phyloP scores from a whole-genome alignment of 345 rosid genomes.

The Populus euphratica region DNA sequence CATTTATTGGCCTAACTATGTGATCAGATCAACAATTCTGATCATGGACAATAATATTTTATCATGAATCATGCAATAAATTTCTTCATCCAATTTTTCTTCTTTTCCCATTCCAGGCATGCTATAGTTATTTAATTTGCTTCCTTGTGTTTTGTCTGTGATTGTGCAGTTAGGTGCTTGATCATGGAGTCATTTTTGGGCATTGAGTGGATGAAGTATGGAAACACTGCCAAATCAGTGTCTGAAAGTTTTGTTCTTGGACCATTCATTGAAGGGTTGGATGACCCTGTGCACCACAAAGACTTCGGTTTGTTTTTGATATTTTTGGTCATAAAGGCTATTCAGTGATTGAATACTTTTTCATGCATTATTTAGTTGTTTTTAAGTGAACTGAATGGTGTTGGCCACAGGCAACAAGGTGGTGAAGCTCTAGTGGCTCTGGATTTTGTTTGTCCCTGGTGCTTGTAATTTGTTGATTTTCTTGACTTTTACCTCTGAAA shows the following conservation, averaged over 20 bases:
- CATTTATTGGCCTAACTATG: constrained; percentile 15
- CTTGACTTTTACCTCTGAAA: too few relatives aligned
- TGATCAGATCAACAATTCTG: neutral
- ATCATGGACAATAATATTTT: neutral
- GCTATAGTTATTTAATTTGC: neutral
- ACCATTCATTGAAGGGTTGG: constrained; percentile 74
- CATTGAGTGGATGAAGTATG: constrained; percentile 62
- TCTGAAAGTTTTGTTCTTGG: constrained; percentile 76
- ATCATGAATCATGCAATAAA: too few relatives aligned
- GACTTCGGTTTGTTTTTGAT: constrained; percentile 70
- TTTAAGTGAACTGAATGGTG: too few relatives aligned
- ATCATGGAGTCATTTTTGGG: constrained; percentile 84
- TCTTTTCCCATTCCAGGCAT: neutral
- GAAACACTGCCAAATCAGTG: constrained; percentile 53
- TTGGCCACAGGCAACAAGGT: too few relatives aligned
- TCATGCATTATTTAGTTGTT: too few relatives aligned
- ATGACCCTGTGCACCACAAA: constrained; percentile 82
- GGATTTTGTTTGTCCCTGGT: too few relatives aligned
- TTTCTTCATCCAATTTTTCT: too few relatives aligned
- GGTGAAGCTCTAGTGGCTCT: too few relatives aligned
- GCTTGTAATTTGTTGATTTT: too few relatives aligned
- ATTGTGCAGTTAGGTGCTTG: constrained; percentile 82
- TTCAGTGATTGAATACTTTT: neutral
- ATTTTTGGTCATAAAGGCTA: constrained; percentile 4
- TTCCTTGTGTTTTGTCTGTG: constrained; percentile 13